Conservation (phyloP, 2,329 filamentous ascomycete genomes). For the Trichothecium roseum region DNA sequence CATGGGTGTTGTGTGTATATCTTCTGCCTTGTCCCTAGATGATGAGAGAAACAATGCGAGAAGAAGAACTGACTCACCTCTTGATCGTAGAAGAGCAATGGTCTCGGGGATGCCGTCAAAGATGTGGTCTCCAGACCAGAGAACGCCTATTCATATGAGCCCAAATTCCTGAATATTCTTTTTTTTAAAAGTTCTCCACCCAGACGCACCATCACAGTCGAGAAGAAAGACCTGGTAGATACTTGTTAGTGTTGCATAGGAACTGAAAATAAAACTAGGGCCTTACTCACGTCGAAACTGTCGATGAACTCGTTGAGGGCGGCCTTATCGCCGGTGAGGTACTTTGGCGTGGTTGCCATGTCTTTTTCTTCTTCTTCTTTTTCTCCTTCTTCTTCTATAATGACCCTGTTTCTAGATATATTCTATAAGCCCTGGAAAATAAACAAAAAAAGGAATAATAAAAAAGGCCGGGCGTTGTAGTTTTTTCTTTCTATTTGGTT, state of each 20-base stretch:
- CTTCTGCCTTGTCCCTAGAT: too few relatives aligned
- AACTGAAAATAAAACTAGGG: slow-evolving; percentile 1
- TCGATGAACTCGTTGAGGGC: slow-evolving; percentile 77
- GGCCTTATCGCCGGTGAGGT: slow-evolving; percentile 69
- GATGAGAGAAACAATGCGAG: neutral
- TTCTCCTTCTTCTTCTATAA: too few relatives aligned
- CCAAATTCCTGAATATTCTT: neutral
- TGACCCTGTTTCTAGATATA: too few relatives aligned
- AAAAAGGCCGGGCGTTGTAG: too few relatives aligned
- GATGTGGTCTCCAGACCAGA: slow-evolving; percentile 91
- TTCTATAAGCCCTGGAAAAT: neutral
- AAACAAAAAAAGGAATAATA: too few relatives aligned
- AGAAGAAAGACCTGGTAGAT: slow-evolving; percentile 72
- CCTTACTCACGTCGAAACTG: slow-evolving; percentile 71
- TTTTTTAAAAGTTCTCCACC: neutral
- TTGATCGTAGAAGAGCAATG: slow-evolving; percentile 68
- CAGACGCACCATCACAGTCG: slow-evolving; percentile 79
- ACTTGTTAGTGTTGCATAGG: too few relatives aligned
- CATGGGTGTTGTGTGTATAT: too few relatives aligned
- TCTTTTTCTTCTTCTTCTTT: neutral
- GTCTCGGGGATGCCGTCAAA: slow-evolving; percentile 82
- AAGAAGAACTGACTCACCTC: slow-evolving; percentile 45
- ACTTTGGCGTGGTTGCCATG: slow-evolving; percentile 31
- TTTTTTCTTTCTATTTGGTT: too few relatives aligned
- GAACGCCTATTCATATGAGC: slow-evolving; percentile 53